Evolutionary conservation across 2,329 filamentous ascomycete species (phyloP), one percentile per base, ranked within the genome.

Genomic region (Macroventuria anomochaeta): DNA sequence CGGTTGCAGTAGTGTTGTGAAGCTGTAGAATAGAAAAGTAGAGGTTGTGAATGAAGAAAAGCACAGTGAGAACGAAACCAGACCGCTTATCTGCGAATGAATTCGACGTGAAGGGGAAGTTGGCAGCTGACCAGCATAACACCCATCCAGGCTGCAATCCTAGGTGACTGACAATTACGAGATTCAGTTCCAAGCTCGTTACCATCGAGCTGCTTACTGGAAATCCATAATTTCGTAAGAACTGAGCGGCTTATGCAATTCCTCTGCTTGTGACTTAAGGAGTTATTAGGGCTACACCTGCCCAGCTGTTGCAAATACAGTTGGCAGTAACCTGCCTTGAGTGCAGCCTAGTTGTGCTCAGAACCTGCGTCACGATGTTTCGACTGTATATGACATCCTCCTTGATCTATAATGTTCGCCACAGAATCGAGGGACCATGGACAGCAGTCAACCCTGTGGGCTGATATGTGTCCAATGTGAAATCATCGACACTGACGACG

Each of bases 91-190:
- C 23, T 33, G 18, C 13, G 32, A 42, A 26, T 2, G 32, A 33
- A 34, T 15, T 47, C 18, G 23, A 52, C 11, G 42, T 52, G 37
- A 56, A 56, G 37, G 15, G 36, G 38, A 49, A 34, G 15, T 13
- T 20, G 34, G 39, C 29, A 26, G 17, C 31, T 44, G n/a, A 26
- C 13, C 21, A 18, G 11, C 12, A 3, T 11, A 44, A 44, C 10
- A 5, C 33, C 12, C 15, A 8, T 32, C 18, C 39, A 39, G 12
- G 41, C 41, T 34, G 21, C 41, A 47, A 47, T 18, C n/a, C 28
- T 31, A 55, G 29, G 53, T 56, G 42, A 52, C 20, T 52, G 47
- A 17, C 15, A 25, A 36, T 55, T 39, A 7, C 15, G 34, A 39
- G n/a, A 25, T 12, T 7, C 10, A 11, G n/a, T 29, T 23, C 7